A percentile compares a stretch with the other conserved stretches of the same genome.
Evolutionary conservation across 257 asterid genomes (phyloP).

Genomic region (Gardenia jasminoides): DNA sequence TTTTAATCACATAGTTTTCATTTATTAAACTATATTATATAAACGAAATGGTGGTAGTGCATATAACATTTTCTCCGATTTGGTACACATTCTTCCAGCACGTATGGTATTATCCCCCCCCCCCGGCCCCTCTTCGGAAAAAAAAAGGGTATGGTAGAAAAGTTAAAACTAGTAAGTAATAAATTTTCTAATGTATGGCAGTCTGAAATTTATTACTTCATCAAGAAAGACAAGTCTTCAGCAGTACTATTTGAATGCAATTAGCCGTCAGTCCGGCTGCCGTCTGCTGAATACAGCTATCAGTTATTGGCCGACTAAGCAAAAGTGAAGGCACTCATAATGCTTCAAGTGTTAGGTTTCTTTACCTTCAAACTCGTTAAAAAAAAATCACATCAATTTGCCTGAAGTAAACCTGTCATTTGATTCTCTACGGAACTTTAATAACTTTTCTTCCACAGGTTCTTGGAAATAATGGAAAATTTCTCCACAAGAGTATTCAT

Average conservation of each 20-base stretch:
- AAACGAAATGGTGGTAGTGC: too few relatives aligned
- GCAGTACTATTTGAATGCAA: not conserved
- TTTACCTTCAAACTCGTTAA: not conserved
- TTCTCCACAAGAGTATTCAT: not conserved
- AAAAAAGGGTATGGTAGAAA: not conserved
- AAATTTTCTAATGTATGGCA: not conserved
- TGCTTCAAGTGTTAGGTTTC: too few relatives aligned
- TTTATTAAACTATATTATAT: too few relatives aligned
- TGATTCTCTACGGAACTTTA: not conserved
- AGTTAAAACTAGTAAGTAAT: too few relatives aligned
- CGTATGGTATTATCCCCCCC: too few relatives aligned
- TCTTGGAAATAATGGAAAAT: not conserved
- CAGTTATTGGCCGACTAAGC: not conserved
- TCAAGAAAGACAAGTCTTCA: not conserved
- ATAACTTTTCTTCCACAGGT: not conserved
- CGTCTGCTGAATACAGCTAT: not conserved
- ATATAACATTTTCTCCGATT: too few relatives aligned
- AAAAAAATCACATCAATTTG: not conserved
- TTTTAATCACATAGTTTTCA: too few relatives aligned
- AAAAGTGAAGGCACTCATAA: too few relatives aligned
- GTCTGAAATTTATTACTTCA: too few relatives aligned
- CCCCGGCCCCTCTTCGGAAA: too few relatives aligned
- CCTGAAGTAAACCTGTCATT: not conserved
- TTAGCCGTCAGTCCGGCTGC: not conserved
- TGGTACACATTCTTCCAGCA: too few relatives aligned